Evolutionary conservation across 2,329 filamentous ascomycete genomes (phyloP), one percentile per base, ranked within the genome.

Genomic region (Leptographium flavum): DNA sequence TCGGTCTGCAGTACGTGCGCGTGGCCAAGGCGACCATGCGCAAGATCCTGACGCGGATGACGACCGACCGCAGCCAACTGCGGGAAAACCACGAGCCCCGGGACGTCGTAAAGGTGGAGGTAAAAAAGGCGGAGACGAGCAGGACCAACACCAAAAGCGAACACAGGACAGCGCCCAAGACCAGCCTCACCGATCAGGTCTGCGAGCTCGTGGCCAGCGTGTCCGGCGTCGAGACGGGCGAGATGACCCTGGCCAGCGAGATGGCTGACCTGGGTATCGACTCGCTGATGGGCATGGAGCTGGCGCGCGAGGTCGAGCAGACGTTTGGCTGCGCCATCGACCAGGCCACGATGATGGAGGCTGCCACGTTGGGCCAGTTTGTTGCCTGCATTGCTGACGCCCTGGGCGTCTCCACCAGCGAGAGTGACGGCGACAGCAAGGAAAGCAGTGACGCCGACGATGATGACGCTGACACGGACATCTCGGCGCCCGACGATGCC

Each of bases 211-310:
- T 57, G 2, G 52, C 51, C 3, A 51, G 61, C 2, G 47, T 64
- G 0, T 61, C 60, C 2, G 62, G 64, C 22, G 45, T 66, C 5
- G 62, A 65, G 21, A 23, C 52, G 0, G 45, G 54, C 5, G 63
- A 68, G 25, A 62, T 70, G 15, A 56, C 58, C 27, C 43, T 53
- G 23, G 58, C 63, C 17, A 53, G 54, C 7, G 49, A 58, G 15
- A 56, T 71, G n/a, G 59, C 57, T 7, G 64, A 69, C 33, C 46
- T 70, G 3, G 69, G 69, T 1, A 68, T 72, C 28, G 69, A 73
- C 53, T 73, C 69, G 0, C 57, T 73, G 0, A 65, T 69, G 61
- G 65, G 59, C 0, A 71, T 70, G 63, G 69, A 73, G 50, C 49
- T 72, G 41, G 60, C 56, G 0, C 57, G 58, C 2, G 69, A 71